Conservation (phyloP, 495 filamentous ascomycete genomes). For the Amphirosellinia nigrospora region DNA sequence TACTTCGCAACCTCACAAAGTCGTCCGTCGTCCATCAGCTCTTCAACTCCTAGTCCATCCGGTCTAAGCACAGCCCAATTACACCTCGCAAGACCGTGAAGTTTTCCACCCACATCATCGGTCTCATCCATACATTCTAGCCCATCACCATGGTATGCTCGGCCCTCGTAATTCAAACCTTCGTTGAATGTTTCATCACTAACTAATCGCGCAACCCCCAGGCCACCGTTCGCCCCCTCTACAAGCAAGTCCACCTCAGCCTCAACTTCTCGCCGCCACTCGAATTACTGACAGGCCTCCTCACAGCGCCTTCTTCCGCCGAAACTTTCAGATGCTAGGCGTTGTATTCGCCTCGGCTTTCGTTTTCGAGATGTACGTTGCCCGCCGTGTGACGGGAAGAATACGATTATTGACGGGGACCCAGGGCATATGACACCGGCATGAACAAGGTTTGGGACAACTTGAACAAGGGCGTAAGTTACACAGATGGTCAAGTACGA, state of each 20-base stretch:
- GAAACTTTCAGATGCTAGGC: conserved; percentile 84
- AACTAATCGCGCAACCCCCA: conserved; percentile 50
- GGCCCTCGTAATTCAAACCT: not conserved
- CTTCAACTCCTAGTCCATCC: conserved; percentile 3
- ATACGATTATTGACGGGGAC: conserved; percentile 34
- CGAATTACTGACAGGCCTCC: conserved; percentile 22
- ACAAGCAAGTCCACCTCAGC: conserved; percentile 72
- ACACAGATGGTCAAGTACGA: not conserved
- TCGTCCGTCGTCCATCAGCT: conserved; percentile 19
- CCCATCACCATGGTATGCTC: conserved; percentile 47
- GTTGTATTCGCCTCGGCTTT: conserved; percentile 87
- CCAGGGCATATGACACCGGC: conserved; percentile 75
- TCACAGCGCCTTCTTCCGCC: conserved; percentile 78
- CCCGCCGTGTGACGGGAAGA: conserved; percentile 6
- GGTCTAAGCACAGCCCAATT: conserved; percentile 18
- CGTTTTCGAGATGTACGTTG: conserved; percentile 86
- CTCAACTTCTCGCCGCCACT: not conserved
- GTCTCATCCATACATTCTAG: conserved; percentile 31
- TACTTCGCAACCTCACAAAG: conserved; percentile 26
- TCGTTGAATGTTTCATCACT: not conserved
- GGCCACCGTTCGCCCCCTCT: conserved; percentile 56
- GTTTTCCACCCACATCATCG: not conserved
- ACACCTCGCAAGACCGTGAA: conserved; percentile 8
- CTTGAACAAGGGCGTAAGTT: conserved; percentile 86
- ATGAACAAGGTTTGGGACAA: conserved; percentile 88